Evolutionary conservation across 2,329 filamentous ascomycete genomes (phyloP), one percentile per base, ranked within the genome.

Genomic region (Sclerotinia glacialis): DNA sequence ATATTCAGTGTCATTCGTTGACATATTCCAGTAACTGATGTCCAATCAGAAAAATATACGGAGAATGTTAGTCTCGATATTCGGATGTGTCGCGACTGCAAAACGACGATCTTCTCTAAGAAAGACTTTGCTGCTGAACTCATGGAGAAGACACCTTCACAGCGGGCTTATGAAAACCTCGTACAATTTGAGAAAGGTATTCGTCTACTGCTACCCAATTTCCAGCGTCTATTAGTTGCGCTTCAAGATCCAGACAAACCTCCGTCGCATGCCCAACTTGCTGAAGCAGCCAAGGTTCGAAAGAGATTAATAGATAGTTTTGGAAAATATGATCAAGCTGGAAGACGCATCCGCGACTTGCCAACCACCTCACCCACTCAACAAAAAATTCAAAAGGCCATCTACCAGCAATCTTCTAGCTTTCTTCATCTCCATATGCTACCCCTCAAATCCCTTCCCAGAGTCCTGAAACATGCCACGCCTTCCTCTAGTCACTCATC

Each of bases 71-170:
- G 86, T 64, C 79, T 98, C 53, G 92, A 97, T 74, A 82, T 99
- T 21, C 87, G 95, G 52, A 94, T 99, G 85, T 99, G 95, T 78
- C 90, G 89, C 73, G 92, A 96, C 66, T 99, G 95, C 80, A 92
- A 85, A 71, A 79, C 84, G 42, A 91, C 86, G 0, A 78, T 91
- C 26, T 92, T 91, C 77, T 85, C 85, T 73, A 86, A 85, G 72
- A 83, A 85, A 67, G 89, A 91, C 71, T 91, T 91, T 72, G 81
- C 83, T 42, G 81, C 83, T 40, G 85, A 88, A 69, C 76, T 87
- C 11, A 78, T 80, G 2, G 79, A 82, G 23, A 83, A 83, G 69
- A 83, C 86, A n/a, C 82, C 86, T 23, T 84, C 88, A 68, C 82
- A 88, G 70, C 82, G 86, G 42, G 82, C 86, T 0, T 91, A 90